Conservation (phyloP, 2,329 filamentous ascomycete genomes). For the Amauroascus niger region DNA sequence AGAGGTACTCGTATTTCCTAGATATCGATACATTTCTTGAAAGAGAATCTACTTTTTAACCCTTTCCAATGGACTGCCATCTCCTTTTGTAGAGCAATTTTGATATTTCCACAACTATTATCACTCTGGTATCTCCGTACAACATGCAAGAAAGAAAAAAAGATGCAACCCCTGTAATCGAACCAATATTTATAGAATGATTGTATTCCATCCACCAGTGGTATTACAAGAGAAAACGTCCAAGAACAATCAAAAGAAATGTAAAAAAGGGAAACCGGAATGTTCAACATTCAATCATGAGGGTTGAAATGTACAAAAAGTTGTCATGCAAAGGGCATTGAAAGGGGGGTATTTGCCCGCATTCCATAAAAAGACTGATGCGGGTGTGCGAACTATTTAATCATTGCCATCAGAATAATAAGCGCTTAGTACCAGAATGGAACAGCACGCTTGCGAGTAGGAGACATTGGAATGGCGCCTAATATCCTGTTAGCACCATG, state of each 20-base stretch:
- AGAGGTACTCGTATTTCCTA: too few species aligned
- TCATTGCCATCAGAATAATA: not conserved
- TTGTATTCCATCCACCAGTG: conserved; percentile 8
- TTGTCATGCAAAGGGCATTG: not conserved
- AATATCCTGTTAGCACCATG: conserved; percentile 6
- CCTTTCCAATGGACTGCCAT: too few species aligned
- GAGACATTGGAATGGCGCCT: conserved; percentile 16
- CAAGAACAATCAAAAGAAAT: conserved; percentile 4
- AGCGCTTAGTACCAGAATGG: conserved; percentile 8
- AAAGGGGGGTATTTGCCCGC: not conserved
- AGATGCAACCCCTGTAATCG: not conserved
- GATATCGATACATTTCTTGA: too few species aligned
- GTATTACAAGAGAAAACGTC: conserved; percentile 9
- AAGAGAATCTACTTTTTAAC: too few species aligned
- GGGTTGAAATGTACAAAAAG: conserved; percentile 4
- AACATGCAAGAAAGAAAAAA: not conserved
- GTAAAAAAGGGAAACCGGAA: not conserved
- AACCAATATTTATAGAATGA: conserved; percentile 1
- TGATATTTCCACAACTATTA: not conserved
- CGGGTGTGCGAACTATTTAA: not conserved
- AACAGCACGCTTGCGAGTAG: conserved; percentile 9
- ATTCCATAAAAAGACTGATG: not conserved
- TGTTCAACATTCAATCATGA: conserved; percentile 12
- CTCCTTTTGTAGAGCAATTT: not conserved
- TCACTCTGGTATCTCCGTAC: conserved; percentile 9